Conservation (phyloP, 1,284 basidiomycete genomes). For the Bjerkandera adusta region DNA sequence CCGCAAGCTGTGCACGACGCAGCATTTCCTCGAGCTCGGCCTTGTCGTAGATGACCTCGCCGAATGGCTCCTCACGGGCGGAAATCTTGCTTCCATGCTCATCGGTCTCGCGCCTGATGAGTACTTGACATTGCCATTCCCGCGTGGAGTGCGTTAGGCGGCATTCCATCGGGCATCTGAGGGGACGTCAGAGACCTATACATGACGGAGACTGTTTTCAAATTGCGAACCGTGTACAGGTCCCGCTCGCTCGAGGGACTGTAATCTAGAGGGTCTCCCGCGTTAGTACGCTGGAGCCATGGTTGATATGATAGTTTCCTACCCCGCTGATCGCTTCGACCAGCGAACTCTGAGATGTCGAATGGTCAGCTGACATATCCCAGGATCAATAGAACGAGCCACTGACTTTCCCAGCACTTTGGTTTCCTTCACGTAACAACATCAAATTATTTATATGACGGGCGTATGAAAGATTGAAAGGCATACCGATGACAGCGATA, state of each 20-base stretch:
- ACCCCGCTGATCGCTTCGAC: slow-evolving; percentile 70
- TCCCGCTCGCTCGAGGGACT: slow-evolving; percentile 60
- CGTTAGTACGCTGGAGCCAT: neutral
- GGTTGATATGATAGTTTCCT: slow-evolving; percentile 4
- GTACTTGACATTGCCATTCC: slow-evolving; percentile 61
- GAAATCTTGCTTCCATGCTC: slow-evolving; percentile 40
- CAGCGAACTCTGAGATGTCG: slow-evolving; percentile 38
- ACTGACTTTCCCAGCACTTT: slow-evolving; percentile 63
- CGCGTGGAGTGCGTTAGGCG: slow-evolving; percentile 44
- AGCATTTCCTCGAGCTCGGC: slow-evolving; percentile 61
- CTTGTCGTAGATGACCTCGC: slow-evolving; percentile 48
- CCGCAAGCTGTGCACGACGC: slow-evolving; percentile 66
- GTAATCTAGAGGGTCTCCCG: slow-evolving; percentile 42
- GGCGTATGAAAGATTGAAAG: neutral
- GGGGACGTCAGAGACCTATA: too few species aligned
- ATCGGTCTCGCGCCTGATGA: slow-evolving; percentile 45
- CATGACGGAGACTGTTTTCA: neutral
- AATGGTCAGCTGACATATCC: neutral
- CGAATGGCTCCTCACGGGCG: slow-evolving; percentile 47
- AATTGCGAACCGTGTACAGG: slow-evolving; percentile 66
- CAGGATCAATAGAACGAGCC: neutral
- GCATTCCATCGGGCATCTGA: slow-evolving; percentile 73
- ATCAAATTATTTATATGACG: neutral
- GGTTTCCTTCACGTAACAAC: slow-evolving; percentile 10
- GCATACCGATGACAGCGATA: slow-evolving; percentile 47